Conservation (phyloP, 176 grass and related monocot genomes). For the Eleusine coracana region DNA sequence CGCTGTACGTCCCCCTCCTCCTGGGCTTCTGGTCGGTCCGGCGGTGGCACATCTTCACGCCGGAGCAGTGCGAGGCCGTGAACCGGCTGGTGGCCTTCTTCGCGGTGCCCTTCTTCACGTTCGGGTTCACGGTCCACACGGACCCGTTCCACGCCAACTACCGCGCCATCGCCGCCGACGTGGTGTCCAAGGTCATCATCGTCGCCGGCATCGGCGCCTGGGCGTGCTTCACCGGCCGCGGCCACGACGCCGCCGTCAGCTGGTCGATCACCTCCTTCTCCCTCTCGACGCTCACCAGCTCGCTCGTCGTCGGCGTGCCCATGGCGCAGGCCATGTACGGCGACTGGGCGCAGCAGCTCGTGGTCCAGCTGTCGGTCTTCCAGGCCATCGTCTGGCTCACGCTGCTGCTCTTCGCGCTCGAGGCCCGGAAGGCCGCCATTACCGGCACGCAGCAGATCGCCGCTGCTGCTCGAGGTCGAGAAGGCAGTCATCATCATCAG, state of each 20-base stretch:
- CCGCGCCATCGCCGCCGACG: constrained; percentile 79
- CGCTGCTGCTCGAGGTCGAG: not conserved
- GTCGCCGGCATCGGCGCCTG: constrained; percentile 55
- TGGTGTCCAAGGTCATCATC: constrained; percentile 70
- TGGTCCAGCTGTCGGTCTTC: constrained; percentile 89
- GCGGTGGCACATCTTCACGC: constrained; percentile 89
- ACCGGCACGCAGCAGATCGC: not conserved
- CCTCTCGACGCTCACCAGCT: constrained; percentile 72
- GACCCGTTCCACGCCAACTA: constrained; percentile 96
- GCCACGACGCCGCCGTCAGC: constrained; percentile 35
- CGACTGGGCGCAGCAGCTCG: constrained; percentile 81
- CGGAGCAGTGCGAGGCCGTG: constrained; percentile 85
- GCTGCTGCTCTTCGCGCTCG: constrained; percentile 78
- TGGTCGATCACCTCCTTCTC: constrained; percentile 87
- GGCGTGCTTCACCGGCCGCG: constrained; percentile 52
- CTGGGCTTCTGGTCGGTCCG: constrained; percentile 77
- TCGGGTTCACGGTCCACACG: constrained; percentile 86
- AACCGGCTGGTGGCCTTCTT: constrained; percentile 89
- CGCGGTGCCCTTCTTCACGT: constrained; percentile 89
- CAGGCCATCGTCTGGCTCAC: constrained; percentile 78
- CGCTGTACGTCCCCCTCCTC: constrained; percentile 77
- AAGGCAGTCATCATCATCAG: not conserved
- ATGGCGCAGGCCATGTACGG: constrained; percentile 86
- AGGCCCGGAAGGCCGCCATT: constrained; percentile 67
- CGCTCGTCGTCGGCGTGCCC: constrained; percentile 85